Conservation (phyloP, 257 asterid genomes). For the Marsdenia floribunda region DNA sequence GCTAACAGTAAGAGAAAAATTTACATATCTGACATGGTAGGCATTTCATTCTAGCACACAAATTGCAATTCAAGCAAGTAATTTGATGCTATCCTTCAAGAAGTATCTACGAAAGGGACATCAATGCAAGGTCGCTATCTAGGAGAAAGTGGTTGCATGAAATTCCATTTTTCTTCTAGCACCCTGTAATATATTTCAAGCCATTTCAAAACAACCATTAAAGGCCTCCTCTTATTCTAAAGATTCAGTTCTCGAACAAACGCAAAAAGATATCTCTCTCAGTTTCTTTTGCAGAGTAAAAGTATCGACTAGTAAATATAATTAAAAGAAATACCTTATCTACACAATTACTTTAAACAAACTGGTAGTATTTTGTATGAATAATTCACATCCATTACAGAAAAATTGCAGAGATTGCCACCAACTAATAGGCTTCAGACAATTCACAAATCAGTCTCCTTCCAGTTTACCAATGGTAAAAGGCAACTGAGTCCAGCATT, state of each 20-base stretch:
- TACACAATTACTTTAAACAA: background rate
- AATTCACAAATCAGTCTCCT: background rate
- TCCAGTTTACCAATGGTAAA: background rate
- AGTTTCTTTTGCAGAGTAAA: background rate
- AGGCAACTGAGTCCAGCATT: background rate
- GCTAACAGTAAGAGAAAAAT: conserved; percentile 1
- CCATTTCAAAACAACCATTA: background rate
- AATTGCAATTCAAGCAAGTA: background rate
- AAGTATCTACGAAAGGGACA: background rate
- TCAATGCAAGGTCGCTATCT: background rate
- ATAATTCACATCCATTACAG: background rate
- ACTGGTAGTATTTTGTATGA: background rate
- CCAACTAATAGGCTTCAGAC: background rate
- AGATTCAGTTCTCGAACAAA: background rate
- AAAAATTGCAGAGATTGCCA: background rate
- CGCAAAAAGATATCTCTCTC: background rate
- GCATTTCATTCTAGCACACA: background rate
- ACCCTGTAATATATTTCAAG: background rate
- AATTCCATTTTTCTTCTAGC: background rate
- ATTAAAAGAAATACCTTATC: background rate
- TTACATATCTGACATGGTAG: background rate
- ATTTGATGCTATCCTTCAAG: background rate
- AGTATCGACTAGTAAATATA: background rate
- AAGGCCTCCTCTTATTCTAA: background rate
- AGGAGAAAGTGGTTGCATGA: background rate